Base-by-base conservation (phyloP, 805 yeast species). In the Nadsonia fulvescens region DNA sequence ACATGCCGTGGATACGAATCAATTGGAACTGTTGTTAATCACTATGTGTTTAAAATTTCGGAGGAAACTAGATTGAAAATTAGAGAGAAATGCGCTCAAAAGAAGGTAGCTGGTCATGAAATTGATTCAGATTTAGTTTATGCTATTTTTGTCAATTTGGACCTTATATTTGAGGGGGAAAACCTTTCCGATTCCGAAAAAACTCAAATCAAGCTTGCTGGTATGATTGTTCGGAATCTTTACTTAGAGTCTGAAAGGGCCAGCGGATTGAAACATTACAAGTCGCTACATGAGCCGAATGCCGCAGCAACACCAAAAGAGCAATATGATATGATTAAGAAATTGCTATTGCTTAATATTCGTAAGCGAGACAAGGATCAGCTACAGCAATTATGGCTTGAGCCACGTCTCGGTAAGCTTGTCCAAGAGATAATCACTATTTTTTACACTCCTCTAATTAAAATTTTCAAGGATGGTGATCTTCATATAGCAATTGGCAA, bases 361-460 rank as follows among this genome's bases (percentile, higher is more conserved):
- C 62, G 89, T 18, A 71, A 66, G 31, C 64, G 68, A 18, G 98
- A 86, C 43, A 82, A 79, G 44, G 66, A 69, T 30, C 52, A 74
- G 22, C 49, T 83, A 56, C 70, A 70, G 39, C 71, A 72, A 41
- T 44, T 83, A 22, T 79, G 93, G 92, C 69, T 67, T 23, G 93
- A 83, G 38, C 81, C 86, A 0, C 78, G 76, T 36, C 53, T 91
- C 23, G 70, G 82, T n/a, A 60, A 60, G 18, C 58, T 86, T 21
- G 54, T 83, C 31, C 75, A 75, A 36, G 78, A 77, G 24, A 55
- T 81, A 15, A 58, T 89, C 24, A 56, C 78, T 2, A 54, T 76
- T 35, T 69, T 77, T 34, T 77, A 75, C 43, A 73, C 71, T 34
- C 89, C 91, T 1, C 52, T 78, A 44, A 71, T 77, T 30, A 59